A percentile compares a stretch with the other conserved stretches of the same genome.
These are phyloP conservation scores for Tetraselmis striata DNA, from an alignment of 139 green algal species.

Conservation along the genomic window DNA sequence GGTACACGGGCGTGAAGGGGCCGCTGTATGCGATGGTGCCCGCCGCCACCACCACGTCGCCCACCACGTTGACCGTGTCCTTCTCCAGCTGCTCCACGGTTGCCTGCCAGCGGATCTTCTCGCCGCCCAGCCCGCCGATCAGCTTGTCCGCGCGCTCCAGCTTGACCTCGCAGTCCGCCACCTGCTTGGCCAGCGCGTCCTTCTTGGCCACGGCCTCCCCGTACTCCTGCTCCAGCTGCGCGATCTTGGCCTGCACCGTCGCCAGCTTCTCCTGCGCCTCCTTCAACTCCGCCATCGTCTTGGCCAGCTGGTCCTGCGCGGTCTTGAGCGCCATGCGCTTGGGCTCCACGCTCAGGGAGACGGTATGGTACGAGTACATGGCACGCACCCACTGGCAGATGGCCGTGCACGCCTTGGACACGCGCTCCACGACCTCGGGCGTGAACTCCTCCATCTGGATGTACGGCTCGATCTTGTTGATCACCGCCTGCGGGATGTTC, in stretches of 20 bases:
- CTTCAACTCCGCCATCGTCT: slow-evolving; percentile 41
- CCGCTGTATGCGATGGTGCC: slow-evolving; percentile 54
- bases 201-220: slow-evolving; percentile 67
- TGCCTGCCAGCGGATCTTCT: slow-evolving; percentile 57
- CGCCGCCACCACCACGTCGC: slow-evolving; percentile 57
- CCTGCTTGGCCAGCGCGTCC: slow-evolving; percentile 56
- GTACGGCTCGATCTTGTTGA: slow-evolving; percentile 49
- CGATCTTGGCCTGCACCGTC: slow-evolving; percentile 67
- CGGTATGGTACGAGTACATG: slow-evolving; percentile 79
- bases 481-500: slow-evolving; percentile 56
- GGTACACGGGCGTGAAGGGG: slow-evolving; percentile 66
- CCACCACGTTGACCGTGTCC: slow-evolving; percentile 64
- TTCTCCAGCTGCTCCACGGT: slow-evolving; percentile 54
- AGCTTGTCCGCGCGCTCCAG: slow-evolving; percentile 71
- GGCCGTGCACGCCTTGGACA: slow-evolving; percentile 80
- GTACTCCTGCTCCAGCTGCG: slow-evolving; percentile 48
- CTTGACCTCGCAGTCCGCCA: slow-evolving; percentile 52
- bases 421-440: slow-evolving; percentile 50
- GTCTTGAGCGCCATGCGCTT: slow-evolving; percentile 50
- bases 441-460: slow-evolving; percentile 71
- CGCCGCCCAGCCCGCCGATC: slow-evolving; percentile 70
- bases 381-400: slow-evolving; percentile 80
- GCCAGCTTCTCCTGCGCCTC: slow-evolving; percentile 45
- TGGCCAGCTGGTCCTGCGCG: slow-evolving; percentile 43
- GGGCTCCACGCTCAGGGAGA: slow-evolving; percentile 65